Evolutionary conservation across 208 protist species (phyloP).

Genomic region (Leishmania arabica): DNA sequence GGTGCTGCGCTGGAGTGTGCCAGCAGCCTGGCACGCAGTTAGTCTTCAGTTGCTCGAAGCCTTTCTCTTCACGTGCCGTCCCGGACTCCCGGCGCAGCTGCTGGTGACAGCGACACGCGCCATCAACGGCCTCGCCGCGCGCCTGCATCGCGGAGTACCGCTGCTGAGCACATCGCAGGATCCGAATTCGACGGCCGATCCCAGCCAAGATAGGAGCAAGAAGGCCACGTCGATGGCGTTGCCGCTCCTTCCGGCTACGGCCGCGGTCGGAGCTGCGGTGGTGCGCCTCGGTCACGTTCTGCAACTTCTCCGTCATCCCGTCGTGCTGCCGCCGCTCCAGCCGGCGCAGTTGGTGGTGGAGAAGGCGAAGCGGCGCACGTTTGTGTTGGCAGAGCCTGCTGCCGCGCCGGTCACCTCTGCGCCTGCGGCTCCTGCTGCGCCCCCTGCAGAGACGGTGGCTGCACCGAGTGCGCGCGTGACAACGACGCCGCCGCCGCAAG

Average conservation of each 20-base stretch:
- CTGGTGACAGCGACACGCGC: slow-evolving; percentile 22
- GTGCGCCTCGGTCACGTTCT: slow-evolving; percentile 40
- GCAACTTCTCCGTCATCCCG: slow-evolving; percentile 44
- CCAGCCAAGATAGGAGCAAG: slow-evolving; percentile 4
- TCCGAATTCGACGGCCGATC: neutral
- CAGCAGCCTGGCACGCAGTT: slow-evolving; percentile 32
- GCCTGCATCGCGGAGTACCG: slow-evolving; percentile 39
- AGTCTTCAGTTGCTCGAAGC: slow-evolving; percentile 36
- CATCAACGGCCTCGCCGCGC: slow-evolving; percentile 17
- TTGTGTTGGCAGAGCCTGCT: slow-evolving; percentile 5
- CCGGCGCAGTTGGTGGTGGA: slow-evolving; percentile 50
- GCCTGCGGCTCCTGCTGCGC: neutral
- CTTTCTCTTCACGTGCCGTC: slow-evolving; percentile 25
- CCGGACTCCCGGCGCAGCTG: slow-evolving; percentile 30
- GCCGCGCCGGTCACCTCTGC: slow-evolving; percentile 1
- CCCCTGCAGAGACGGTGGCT: neutral
- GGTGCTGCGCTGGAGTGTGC: slow-evolving; percentile 33
- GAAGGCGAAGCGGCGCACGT: slow-evolving; percentile 39
- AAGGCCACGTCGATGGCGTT: neutral
- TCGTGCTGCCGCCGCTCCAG: slow-evolving; percentile 52
- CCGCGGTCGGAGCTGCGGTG: slow-evolving; percentile 31
- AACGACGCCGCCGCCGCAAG: neutral
- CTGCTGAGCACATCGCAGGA: neutral
- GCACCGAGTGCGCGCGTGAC: neutral
- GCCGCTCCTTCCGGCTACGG: slow-evolving; percentile 23